Base-by-base conservation (phyloP, 495 filamentous ascomycete genomes). In the Trypethelium eluteriae region DNA sequence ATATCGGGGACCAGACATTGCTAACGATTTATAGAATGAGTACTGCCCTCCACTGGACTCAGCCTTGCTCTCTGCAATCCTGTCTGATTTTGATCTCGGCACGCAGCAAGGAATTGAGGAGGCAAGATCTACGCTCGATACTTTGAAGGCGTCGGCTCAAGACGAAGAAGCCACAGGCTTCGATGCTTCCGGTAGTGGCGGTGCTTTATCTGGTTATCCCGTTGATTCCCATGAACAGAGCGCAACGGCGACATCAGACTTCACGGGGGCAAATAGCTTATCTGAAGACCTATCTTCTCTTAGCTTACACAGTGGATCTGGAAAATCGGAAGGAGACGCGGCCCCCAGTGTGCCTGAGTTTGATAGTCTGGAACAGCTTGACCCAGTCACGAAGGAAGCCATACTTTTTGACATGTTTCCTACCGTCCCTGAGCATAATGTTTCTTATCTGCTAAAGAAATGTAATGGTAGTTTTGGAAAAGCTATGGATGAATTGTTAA, bases 401-500 rank as follows among this genome's bases (percentile, higher is more conserved):
- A 73, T 80, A 36, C 79, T 97, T 25, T 69, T 72, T 4, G 80
- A 84, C 25, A 91, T 94, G 75, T 96, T 97, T 71, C 85, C 87
- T 9, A 82, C 75, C 1, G 77, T 91, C 14, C 84, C 85, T 38
- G 73, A 73, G 0, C 85, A 88, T 67, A 85, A 88, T 57, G 80
- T 96, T 18, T 76, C 79, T 46, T 82, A 84, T 64, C 83, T 83
- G 0, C 76, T 97, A 59, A 83, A 84, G 71, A 88, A 89, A 68
- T 82, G 78, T 57, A 77, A 83, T 49, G 82, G 85, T 2, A 82
- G 90, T 71, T 79, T 86, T 25, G 81, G 81, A n/a, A 80, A 81
- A 25, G 84, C 92, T 1, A 86, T 95, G 69, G 92, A 98, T 73
- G 86, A 91, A 61, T 79, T 98, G 2, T 81, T 96, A 11, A 94